Percentiles rank a stretch among this genome's conserved stretches.
These are phyloP conservation scores for Dalbergia oliveri DNA, from an alignment of 306 rosid species.

Conservation along the genomic window DNA sequence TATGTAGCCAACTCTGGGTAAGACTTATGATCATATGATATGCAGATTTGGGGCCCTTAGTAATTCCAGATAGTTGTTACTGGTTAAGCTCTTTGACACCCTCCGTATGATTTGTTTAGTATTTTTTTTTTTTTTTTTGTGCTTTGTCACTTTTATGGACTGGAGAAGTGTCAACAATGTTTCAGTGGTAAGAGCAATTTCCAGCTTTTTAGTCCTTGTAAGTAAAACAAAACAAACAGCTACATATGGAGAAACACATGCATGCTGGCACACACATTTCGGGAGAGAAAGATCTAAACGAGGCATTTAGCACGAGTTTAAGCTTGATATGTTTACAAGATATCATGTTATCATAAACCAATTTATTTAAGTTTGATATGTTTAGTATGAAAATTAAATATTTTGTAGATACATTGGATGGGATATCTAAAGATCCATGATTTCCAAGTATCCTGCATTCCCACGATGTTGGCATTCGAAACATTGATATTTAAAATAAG, in stretches of 20 bases:
- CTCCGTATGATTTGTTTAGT: conserved; percentile 24
- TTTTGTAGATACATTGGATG: too few species aligned
- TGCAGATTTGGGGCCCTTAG: conserved; percentile 18
- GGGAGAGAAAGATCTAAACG: conserved; percentile 18
- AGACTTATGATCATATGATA: background rate
- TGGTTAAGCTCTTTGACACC: conserved; percentile 9
- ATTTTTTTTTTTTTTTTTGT: background rate
- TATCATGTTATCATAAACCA: background rate
- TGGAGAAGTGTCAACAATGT: too few species aligned
- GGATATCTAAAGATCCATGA: background rate
- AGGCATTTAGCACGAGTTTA: background rate
- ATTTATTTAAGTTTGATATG: conserved; percentile 11
- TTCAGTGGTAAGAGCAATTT: background rate
- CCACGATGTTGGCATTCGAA: conserved; percentile 6
- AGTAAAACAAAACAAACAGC: too few species aligned
- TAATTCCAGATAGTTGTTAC: conserved; percentile 13
- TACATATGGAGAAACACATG: too few species aligned
- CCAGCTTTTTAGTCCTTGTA: too few species aligned
- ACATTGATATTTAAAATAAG: conserved; percentile 12
- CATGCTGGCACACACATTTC: background rate
- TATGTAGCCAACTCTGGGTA: conserved; percentile 29
- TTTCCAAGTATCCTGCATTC: conserved; percentile 4
- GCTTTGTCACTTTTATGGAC: background rate
- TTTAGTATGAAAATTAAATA: background rate
- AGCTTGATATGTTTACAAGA: conserved; percentile 2